A percentile compares a stretch with the other conserved stretches of the same genome.
phyloP scores from a whole-genome alignment of 371 early-diverging fungal genomes.

The Phascolomyces articulosus region DNA sequence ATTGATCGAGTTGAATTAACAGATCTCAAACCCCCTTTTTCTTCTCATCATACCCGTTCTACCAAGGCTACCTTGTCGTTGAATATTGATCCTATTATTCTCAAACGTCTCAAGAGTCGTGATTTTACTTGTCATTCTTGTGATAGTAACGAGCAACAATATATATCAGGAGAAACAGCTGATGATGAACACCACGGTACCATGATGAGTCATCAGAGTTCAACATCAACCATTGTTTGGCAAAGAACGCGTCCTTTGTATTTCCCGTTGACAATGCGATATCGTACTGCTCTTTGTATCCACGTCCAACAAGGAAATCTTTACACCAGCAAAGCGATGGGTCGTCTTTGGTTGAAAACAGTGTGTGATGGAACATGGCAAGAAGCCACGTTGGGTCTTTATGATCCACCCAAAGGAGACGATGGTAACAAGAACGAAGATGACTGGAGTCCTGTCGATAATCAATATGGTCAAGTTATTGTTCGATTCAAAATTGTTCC shows the following conservation, averaged over 20 bases:
- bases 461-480: conserved; percentile 21
- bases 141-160: too few species aligned
- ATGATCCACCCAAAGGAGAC: conserved; percentile 10
- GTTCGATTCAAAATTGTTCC: conserved; percentile 29
- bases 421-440: conserved; percentile 34
- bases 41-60: conserved; percentile 3
- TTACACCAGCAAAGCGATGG: conserved; percentile 15
- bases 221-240: too few species aligned
- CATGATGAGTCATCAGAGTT: too few species aligned
- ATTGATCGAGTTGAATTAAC: conserved; percentile 23
- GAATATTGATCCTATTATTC: conserved; percentile 32
- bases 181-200: background rate
- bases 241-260: conserved; percentile 17
- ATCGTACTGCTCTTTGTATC: conserved; percentile 31
- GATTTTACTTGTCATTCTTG: too few species aligned
- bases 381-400: conserved; percentile 25
- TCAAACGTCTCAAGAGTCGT: conserved; percentile 19
- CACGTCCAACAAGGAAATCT: conserved; percentile 25
- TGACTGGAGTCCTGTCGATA: conserved; percentile 24
- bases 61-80: conserved; percentile 24
- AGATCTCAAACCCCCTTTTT: conserved; percentile 17
- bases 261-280: conserved; percentile 38
- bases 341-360: conserved; percentile 29
- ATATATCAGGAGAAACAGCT: too few species aligned
- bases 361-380: conserved; percentile 30